Evolutionary conservation across 2,329 filamentous ascomycete species (phyloP), one percentile per base, ranked within the genome.

Genomic region (Paramyrothecium sp.): DNA sequence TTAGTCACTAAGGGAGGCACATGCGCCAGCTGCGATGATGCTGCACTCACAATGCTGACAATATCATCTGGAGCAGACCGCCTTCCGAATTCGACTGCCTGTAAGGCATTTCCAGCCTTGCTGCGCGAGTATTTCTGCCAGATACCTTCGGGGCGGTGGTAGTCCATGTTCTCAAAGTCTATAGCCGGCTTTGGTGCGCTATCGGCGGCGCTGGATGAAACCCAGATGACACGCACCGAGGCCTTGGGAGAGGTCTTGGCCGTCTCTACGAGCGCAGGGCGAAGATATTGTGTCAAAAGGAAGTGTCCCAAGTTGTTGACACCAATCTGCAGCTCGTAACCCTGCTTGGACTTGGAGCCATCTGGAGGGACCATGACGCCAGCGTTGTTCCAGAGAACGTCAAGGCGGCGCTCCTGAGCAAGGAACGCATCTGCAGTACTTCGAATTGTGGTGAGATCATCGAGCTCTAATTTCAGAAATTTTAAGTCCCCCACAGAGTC

Each of bases 311-410:
- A 59, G 46, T 73, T 72, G 56, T 78, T 78, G 3, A 72, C 71
- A 13, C 75, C 76, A 3, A 78, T 68, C 61, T 78, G 76, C 7
- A 77, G 67, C 56, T 78, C 76, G 57, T 76, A 71, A 17, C 68
- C 68, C 30, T 77, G 75, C 3, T 67, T 67, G 1, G 75, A 75
- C 62, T 66, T 70, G 51, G 67, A 71, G 0, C 72, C 75, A 16
- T 64, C 58, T 0, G 76, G 75, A 0, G 74, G 69, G 7, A 65
- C 67, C 61, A 75, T 75, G 41, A 79, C 67, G 8, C 71, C 77
- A 2, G 77, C 77, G 61, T 79, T 79, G 59, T 79, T 74, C 59
- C 75, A 68, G 38, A 78, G 61, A 1, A 75, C 63, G 51, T 78
- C 71, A 2, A 78, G 65, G 16, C 64, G 61, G 10, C 51, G 50